Base-by-base conservation (phyloP, 208 protist species). In the Crithidia fasciculata region DNA sequence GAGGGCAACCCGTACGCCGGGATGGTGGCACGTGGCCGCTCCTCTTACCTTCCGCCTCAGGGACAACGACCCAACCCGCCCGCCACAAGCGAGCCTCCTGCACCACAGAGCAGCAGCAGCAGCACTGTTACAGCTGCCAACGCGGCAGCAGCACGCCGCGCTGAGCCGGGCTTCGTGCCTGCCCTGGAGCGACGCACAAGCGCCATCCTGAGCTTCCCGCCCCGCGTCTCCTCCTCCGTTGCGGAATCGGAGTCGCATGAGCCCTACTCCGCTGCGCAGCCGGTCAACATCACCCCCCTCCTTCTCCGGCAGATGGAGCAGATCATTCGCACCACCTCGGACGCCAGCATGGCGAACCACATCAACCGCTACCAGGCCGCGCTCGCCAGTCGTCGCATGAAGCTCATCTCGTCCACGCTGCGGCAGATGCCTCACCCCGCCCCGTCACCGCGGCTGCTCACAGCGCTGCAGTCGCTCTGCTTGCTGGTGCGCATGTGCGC, bases 331-430 rank as follows among this genome's bases (percentile, higher is more conserved):
- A 8, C 44, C 39, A 53, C 74, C 5, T 49, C 57, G 6, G 56
- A 19, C 44, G 74, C 74, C 0, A 72, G 47, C 36, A 5, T 10
- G 5, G 39, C 54, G 2, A 69, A 12, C 39, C 74, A 47, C 43
- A 66, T 78, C 57, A 72, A 78, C 66, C 53, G 57, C 59, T 63
- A 78, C n/a, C 74, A 78, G 47, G 69, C 58, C 52, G 50, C 50
- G 10, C 69, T 78, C 43, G 74, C 60, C 36, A 55, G 49, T 10
- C 74, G 74, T 16, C 74, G 74, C 36, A 60, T 78, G 64, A 62
- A 69, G 39, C 60, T 72, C 2, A 78, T 78, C 44, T 18, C 65
- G 15, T 16, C 13, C 12, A 73, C 66, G 0, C 74, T 78, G 28
- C 56, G 52, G 8, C 57, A 72, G 60, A 73, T 78, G 66, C 74